Evolutionary conservation across 108 stramenopile species (phyloP), one percentile per base, ranked within the genome.

Genomic region (Cylindrotheca fusiformis): DNA sequence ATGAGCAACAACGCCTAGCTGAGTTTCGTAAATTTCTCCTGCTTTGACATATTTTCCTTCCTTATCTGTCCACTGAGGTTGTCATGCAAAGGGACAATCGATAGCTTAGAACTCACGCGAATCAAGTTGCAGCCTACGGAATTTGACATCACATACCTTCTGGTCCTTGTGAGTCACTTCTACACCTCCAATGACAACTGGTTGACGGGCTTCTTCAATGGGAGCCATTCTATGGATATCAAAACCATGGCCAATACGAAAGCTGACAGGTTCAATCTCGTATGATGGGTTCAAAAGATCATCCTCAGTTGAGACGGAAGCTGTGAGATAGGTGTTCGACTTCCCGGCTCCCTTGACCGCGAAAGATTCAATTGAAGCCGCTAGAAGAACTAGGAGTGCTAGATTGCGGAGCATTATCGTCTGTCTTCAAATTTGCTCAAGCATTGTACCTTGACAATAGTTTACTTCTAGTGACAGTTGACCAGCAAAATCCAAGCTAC

Each of bases 141-240:
- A 20, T 8, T 29, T 4, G 30, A n/a, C n/a, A n/a, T n/a, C n/a
- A 68, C 77, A 33, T 29, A 80, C 83, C 78, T 87, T 87, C 76
- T 88, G 87, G 60, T 88, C 84, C 48, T 67, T 74, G 66, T 94
- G 93, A 46, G 82, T 60, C 55, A 94, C 87, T 10, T 66, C 68
- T 0, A 97, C 95, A 8, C 97, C 97, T 2, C 87, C 94, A 56
- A 97, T 95, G 17, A 97, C 82, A 1, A 97, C 54, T 8, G 93
- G 91, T 77, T 96, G 92, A 5, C 93, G 91, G 17, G 93, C 93
- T 41, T 90, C 88, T 32, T 76, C 77, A 27, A 90, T 36, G 0
- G 90, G 90, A 25, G 84, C 90, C 85, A 97, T 87, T 32, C 92
- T 85, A 72, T 97, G 97, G 75, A 97, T 97, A 73, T 97, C 97